Percentiles rank a stretch among this genome's conserved stretches.
phyloP scores from a whole-genome alignment of 2,329 filamentous ascomycete species.

The Fusarium bactridioides region DNA sequence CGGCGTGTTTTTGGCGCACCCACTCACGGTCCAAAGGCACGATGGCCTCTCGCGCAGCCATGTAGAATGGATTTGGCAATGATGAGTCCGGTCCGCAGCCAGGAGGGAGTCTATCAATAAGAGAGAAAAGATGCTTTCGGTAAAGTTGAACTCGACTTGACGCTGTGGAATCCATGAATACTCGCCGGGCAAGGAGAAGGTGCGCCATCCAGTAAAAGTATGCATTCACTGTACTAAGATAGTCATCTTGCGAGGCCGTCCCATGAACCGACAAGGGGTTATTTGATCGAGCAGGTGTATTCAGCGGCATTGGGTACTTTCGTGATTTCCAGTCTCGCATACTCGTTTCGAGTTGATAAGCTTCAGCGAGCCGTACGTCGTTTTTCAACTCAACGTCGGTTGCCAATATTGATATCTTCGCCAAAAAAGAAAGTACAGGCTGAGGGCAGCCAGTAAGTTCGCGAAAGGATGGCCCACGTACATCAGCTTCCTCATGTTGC shows the following conservation, averaged over 20 bases:
- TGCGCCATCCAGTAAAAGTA: not conserved
- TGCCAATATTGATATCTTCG: not conserved
- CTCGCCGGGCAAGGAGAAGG: not conserved
- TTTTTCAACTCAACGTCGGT: not conserved
- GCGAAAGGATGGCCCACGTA: not conserved
- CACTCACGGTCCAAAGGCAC: not conserved
- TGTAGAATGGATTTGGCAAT: not conserved
- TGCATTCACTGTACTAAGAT: not conserved
- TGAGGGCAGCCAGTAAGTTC: not conserved
- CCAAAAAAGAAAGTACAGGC: not conserved
- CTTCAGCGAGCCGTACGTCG: not conserved
- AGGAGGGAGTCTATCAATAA: not conserved
- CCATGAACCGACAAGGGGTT: rapidly evolving
- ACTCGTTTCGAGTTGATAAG: not conserved
- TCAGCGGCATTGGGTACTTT: not conserved
- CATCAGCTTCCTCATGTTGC: not conserved
- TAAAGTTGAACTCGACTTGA: not conserved
- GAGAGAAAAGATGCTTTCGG: not conserved
- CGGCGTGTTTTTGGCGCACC: not conserved
- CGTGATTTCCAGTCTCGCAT: not conserved
- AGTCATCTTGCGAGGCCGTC: not conserved
- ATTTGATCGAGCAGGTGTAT: not conserved
- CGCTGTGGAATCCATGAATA: not conserved
- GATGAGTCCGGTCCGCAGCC: not conserved
- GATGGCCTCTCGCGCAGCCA: not conserved